phyloP scores from a whole-genome alignment of 371 early-diverging fungal species.

The Saksenaea vasiformis region DNA sequence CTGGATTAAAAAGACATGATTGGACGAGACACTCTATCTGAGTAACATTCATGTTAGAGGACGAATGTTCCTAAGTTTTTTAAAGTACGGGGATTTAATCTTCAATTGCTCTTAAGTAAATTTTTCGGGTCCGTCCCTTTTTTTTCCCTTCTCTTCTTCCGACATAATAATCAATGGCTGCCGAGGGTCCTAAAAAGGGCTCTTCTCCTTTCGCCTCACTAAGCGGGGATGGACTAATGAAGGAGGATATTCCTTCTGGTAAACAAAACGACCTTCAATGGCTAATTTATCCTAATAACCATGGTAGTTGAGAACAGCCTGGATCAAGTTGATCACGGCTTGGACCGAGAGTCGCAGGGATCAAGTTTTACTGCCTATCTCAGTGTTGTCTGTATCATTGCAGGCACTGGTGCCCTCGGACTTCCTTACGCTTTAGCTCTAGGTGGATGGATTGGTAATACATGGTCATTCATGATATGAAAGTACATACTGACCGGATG shows the following conservation, averaged over 20 bases:
- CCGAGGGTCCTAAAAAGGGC: neutral
- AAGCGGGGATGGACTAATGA: neutral
- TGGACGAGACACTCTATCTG: neutral
- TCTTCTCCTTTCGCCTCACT: neutral
- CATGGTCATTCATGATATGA: neutral
- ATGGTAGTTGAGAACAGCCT: neutral
- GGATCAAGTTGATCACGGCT: neutral
- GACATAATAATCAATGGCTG: neutral
- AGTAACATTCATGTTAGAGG: neutral
- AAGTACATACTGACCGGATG: neutral
- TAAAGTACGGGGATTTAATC: neutral
- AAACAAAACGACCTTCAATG: neutral
- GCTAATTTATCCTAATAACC: neutral
- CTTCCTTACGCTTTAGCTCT: conserved; percentile 74
- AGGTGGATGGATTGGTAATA: conserved; percentile 80
- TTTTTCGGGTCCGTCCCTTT: conserved; percentile 5
- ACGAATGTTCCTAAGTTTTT: neutral
- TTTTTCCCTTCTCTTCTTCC: neutral
- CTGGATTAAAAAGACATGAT: neutral
- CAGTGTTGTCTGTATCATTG: conserved; percentile 70
- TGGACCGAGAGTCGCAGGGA: conserved; percentile 10
- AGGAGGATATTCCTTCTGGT: neutral
- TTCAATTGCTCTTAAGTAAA: neutral
- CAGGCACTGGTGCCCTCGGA: conserved; percentile 75
- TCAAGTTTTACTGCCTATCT: conserved; percentile 41